Evolutionary conservation across 208 protist genomes (phyloP).

Genomic region (Acanthamoeba healyi): DNA sequence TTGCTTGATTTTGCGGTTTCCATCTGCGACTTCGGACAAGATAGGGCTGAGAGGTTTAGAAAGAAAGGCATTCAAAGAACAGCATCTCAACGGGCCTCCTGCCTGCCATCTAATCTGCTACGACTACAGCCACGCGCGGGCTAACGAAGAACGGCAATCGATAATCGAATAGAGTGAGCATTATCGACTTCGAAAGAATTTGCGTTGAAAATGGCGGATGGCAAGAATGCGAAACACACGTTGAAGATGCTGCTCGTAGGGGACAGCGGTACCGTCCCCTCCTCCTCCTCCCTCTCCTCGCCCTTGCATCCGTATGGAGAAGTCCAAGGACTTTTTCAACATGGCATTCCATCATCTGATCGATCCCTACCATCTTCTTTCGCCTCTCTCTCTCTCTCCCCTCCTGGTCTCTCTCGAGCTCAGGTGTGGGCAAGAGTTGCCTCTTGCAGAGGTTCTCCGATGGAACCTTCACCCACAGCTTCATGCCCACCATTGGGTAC

Average conservation of each 20-base stretch:
- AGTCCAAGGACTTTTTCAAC: not conserved
- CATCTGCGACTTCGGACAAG: not conserved
- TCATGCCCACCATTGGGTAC: constrained; percentile 93
- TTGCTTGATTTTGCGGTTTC: not conserved
- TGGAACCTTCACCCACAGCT: constrained; percentile 93
- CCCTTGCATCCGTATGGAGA: not conserved
- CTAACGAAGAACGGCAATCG: not conserved
- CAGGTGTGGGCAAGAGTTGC: constrained; percentile 94
- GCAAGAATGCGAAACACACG: constrained; percentile 83
- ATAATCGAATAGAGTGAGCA: constrained; percentile 29
- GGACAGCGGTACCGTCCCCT: constrained; percentile 82
- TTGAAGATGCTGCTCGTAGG: constrained; percentile 92
- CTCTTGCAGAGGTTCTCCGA: constrained; percentile 94
- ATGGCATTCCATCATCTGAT: constrained; percentile 15
- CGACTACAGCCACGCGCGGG: not conserved
- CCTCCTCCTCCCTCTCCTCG: constrained; percentile 14
- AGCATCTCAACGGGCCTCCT: not conserved
- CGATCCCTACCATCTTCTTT: too few species aligned
- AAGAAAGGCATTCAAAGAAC: constrained; percentile 16
- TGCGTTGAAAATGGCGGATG: not conserved
- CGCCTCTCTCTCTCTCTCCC: too few species aligned
- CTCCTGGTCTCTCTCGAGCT: not conserved
- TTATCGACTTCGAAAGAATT: constrained; percentile 36
- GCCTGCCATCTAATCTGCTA: not conserved
- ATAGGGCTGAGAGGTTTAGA: not conserved